phyloP scores from a whole-genome alignment of 495 filamentous ascomycete genomes.

The Talaromyces nanjingensis region DNA sequence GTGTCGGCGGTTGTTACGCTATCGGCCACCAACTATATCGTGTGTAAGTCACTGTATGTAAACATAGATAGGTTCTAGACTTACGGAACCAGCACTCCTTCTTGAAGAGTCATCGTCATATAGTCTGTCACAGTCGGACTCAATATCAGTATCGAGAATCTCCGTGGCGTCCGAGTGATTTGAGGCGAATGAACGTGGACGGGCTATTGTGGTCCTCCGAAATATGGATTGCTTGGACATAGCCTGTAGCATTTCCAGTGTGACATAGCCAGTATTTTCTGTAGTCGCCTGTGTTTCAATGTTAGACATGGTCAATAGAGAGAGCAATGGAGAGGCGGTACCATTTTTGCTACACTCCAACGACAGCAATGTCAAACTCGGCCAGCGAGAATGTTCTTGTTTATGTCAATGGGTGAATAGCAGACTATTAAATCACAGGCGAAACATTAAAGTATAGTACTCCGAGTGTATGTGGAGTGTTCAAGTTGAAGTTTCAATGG shows the following conservation, averaged over 20 bases:
- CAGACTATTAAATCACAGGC: neutral
- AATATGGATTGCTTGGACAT: neutral
- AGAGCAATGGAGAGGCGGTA: neutral
- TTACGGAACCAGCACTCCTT: slow-evolving; percentile 59
- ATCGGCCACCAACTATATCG: slow-evolving; percentile 12
- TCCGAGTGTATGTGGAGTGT: too few species aligned
- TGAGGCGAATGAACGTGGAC: slow-evolving; percentile 25
- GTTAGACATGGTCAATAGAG: neutral
- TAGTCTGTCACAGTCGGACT: slow-evolving; percentile 47
- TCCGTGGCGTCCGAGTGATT: slow-evolving; percentile 62
- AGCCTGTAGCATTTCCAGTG: neutral
- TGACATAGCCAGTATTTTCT: neutral
- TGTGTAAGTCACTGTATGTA: neutral
- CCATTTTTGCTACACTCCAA: slow-evolving; percentile 2
- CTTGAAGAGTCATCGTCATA: slow-evolving; percentile 53
- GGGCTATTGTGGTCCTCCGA: neutral
- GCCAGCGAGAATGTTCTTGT: neutral
- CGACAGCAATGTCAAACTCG: slow-evolving; percentile 2
- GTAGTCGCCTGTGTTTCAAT: neutral
- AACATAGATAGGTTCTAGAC: slow-evolving; percentile 16
- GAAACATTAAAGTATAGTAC: neutral
- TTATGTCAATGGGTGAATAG: too few species aligned
- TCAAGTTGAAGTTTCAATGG: too few species aligned
- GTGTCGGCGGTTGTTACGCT: slow-evolving; percentile 15
- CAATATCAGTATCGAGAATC: slow-evolving; percentile 68